phyloP scores from a whole-genome alignment of 192 early-diverging fungal species.

The Podila epicladia region DNA sequence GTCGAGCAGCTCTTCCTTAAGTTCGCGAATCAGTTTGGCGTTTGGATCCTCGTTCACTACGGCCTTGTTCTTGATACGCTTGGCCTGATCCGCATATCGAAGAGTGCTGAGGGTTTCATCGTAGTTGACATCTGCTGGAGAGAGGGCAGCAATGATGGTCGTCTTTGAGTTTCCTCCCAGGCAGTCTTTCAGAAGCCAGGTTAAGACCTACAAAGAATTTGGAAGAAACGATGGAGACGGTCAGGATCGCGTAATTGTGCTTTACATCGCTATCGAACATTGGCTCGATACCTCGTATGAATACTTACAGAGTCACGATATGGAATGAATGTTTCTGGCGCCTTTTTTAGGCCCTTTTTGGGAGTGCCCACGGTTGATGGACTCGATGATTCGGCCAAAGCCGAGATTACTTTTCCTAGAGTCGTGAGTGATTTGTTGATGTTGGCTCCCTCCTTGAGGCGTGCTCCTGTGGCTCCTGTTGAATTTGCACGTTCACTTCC shows the following conservation, averaged over 20 bases:
- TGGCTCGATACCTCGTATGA: background rate
- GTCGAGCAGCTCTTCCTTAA: conserved; percentile 81
- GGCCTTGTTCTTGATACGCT: conserved; percentile 90
- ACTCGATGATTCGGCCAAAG: conserved; percentile 77
- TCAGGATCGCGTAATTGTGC: background rate
- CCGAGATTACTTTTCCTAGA: conserved; percentile 94
- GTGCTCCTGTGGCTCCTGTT: conserved; percentile 84
- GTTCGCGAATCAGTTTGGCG: conserved; percentile 78
- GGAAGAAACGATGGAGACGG: background rate
- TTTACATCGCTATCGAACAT: background rate
- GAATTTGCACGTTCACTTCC: conserved; percentile 92
- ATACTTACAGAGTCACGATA: conserved; percentile 89
- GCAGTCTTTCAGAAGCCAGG: conserved; percentile 86
- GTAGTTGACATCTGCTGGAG: conserved; percentile 74
- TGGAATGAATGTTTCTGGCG: conserved; percentile 75
- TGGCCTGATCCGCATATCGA: conserved; percentile 91
- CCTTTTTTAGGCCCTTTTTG: conserved; percentile 48
- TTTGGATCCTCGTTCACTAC: conserved; percentile 92
- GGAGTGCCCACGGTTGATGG: conserved; percentile 15
- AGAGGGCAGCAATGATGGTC: conserved; percentile 82
- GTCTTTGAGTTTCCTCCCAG: conserved; percentile 88
- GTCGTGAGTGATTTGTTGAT: conserved; percentile 95
- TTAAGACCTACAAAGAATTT: conserved; percentile 64
- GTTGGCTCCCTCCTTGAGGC: conserved; percentile 92
- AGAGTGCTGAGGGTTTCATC: conserved; percentile 87